Conservation (phyloP, 192 early-diverging fungal species). For the Ramicandelaber brevisporus region DNA sequence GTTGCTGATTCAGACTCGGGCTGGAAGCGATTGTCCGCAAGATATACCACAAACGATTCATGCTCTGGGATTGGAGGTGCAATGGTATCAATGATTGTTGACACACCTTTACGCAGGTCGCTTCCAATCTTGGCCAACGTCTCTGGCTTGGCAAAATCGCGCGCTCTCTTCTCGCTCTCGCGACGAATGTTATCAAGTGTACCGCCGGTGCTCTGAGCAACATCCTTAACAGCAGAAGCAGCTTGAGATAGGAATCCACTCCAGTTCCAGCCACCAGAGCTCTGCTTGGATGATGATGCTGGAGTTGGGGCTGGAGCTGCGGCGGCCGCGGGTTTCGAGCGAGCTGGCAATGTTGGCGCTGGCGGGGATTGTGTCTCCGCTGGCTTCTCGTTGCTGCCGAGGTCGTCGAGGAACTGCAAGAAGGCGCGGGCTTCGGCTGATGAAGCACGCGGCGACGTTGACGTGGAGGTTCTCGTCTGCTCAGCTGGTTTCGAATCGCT, state of each 20-base stretch:
- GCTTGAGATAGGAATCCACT: constrained; percentile 18
- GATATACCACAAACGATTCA: constrained; percentile 13
- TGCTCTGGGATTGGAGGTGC: constrained; percentile 19
- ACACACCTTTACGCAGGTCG: constrained; percentile 12
- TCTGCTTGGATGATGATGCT: not conserved
- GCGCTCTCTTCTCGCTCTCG: constrained; percentile 9
- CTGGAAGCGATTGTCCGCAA: constrained; percentile 12
- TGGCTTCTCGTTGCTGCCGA: constrained; percentile 11
- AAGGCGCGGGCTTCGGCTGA: constrained; percentile 10
- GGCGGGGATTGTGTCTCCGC: constrained; percentile 4
- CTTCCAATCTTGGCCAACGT: constrained; percentile 12
- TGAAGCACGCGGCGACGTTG: not conserved
- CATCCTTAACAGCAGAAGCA: constrained; percentile 14
- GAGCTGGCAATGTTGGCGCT: constrained; percentile 4
- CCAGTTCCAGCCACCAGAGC: constrained; percentile 7
- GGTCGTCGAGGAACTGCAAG: constrained; percentile 16
- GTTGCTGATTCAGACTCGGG: too few relatives aligned
- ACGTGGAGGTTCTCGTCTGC: constrained; percentile 1
- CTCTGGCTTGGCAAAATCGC: constrained; percentile 12
- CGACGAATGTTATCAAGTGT: constrained; percentile 5
- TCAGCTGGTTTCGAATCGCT: too few relatives aligned
- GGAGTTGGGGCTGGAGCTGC: not conserved
- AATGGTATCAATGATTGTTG: constrained; percentile 18
- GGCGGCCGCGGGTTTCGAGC: constrained; percentile 1
- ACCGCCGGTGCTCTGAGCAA: constrained; percentile 8